Conservation (phyloP, 192 early-diverging fungal genomes). For the Dimargaris verticillata region DNA sequence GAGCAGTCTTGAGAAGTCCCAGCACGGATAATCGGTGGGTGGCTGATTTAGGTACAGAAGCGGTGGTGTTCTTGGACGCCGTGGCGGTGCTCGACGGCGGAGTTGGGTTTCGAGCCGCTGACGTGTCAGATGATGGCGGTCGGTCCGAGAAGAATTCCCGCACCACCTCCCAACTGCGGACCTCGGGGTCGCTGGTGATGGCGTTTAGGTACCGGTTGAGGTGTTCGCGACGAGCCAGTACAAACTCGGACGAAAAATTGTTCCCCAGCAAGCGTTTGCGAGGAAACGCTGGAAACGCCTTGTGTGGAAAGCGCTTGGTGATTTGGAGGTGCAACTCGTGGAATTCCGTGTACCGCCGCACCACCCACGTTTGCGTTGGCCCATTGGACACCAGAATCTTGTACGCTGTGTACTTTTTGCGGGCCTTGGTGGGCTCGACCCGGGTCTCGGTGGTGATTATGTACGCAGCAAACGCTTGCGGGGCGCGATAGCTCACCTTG, state of each 20-base stretch:
- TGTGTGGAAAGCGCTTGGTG: constrained; percentile 12
- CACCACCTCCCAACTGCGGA: constrained; percentile 20
- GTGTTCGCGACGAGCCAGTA: constrained; percentile 22
- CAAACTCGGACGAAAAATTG: constrained; percentile 19
- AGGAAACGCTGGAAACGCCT: constrained; percentile 19
- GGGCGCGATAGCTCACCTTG: constrained; percentile 15
- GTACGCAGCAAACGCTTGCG: constrained; percentile 23
- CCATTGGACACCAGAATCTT: constrained; percentile 26
- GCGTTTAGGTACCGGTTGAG: constrained; percentile 25
- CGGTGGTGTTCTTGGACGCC: constrained; percentile 4
- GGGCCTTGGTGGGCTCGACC: constrained; percentile 13
- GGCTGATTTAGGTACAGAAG: no score
- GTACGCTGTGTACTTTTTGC: constrained; percentile 21
- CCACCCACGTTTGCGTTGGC: constrained; percentile 24
- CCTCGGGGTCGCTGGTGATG: constrained; percentile 22
- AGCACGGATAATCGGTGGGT: no score
- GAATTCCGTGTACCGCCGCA: constrained; percentile 28
- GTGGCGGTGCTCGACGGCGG: constrained; percentile 7
- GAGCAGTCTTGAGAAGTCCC: no score
- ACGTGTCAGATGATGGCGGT: constrained; percentile 12
- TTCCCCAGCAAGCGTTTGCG: constrained; percentile 17
- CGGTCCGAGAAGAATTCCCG: constrained; percentile 20
- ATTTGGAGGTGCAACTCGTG: constrained; percentile 19
- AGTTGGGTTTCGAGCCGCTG: no score
- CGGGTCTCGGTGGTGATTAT: constrained; percentile 27